Evolutionary conservation across 805 yeast species (phyloP).

Genomic region (Monosporozyma siamensis): DNA sequence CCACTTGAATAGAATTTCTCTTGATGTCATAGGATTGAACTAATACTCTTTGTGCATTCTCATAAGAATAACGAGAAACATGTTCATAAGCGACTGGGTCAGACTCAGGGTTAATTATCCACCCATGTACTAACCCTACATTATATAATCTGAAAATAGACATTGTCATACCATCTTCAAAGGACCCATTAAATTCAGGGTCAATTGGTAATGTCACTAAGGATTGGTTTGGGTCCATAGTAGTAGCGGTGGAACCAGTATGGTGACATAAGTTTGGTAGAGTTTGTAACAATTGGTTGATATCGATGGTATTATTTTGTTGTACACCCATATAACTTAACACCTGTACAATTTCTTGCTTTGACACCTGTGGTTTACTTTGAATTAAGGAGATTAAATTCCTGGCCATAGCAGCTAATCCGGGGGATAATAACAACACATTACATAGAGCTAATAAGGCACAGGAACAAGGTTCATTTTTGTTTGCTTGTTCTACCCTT

Average conservation of each 20-base stretch:
- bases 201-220: constrained; percentile 47
- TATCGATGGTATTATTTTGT: constrained; percentile 21
- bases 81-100: constrained; percentile 29
- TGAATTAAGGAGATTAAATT: constrained; percentile 26
- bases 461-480: constrained; percentile 42
- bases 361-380: constrained; percentile 25
- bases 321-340: constrained; percentile 41
- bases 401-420: constrained; percentile 7
- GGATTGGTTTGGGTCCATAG: neutral
- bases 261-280: constrained; percentile 59
- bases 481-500: constrained; percentile 34
- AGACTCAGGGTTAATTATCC: constrained; percentile 48
- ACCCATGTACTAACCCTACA: constrained; percentile 69
- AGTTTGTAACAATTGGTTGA: constrained; percentile 38
- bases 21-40: constrained; percentile 37
- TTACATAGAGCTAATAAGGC: constrained; percentile 74
- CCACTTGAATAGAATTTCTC: constrained; percentile 17
- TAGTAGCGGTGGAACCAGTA: neutral
- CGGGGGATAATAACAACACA: constrained; percentile 47
- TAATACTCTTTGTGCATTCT: constrained; percentile 49
- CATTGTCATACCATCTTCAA: constrained; percentile 44
- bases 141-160: constrained; percentile 51
- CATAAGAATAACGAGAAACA: constrained; percentile 42
- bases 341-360: constrained; percentile 38
- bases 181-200: constrained; percentile 58